Evolutionary conservation across 2,329 filamentous ascomycete species (phyloP), one percentile per base, ranked within the genome.

Genomic region (Ophiostoma quercus): DNA sequence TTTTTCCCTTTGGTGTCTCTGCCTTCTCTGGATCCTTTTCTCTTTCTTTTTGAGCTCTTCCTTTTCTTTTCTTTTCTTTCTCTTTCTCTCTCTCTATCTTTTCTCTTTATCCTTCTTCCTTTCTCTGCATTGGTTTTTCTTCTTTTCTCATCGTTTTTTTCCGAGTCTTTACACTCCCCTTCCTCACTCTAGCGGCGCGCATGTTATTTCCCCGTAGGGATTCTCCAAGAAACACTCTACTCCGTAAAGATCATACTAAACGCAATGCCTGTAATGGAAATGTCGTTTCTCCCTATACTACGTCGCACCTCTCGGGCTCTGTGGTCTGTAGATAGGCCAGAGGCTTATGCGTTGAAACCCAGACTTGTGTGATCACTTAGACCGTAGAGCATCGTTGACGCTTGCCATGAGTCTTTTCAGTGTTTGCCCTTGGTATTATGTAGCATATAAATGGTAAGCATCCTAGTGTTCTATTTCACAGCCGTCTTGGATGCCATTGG

Each of bases 191-290:
- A 66, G 65, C 65, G 65, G 65, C 65, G 65, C 65, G 65, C 65
- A 66, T 66, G 65, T 43, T 66, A 47, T 66, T 66, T 66, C 65
- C 62, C 62, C 62, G 62, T 65, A 37, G 32, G 62, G 62, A 65
- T 65, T 65, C 32, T 37, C 32, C 62, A 65, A 37, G 62, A 65
- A 32, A 65, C 62, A 22, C 34, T 65, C 62, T 39, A 25, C 51
- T 22, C 51, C n/a, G n/a, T 57, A 57, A 22, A 57, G 51, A 25
- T 25, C 47, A 3, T 19, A 47, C 51, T 14, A 47, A 47, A 47
- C n/a, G 16, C 14, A 47, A 57, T 25, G n/a, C 3, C 51, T 57
- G 51, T 22, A 57, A 57, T 57, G n/a, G n/a, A 57, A 57, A 8
- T 57, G 51, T 25, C 51, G 29, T 57, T 57, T 29, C 51, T 25